Evolutionary conservation across 2,329 filamentous ascomycete genomes (phyloP).

Genomic region (Xylariaceae sp.): DNA sequence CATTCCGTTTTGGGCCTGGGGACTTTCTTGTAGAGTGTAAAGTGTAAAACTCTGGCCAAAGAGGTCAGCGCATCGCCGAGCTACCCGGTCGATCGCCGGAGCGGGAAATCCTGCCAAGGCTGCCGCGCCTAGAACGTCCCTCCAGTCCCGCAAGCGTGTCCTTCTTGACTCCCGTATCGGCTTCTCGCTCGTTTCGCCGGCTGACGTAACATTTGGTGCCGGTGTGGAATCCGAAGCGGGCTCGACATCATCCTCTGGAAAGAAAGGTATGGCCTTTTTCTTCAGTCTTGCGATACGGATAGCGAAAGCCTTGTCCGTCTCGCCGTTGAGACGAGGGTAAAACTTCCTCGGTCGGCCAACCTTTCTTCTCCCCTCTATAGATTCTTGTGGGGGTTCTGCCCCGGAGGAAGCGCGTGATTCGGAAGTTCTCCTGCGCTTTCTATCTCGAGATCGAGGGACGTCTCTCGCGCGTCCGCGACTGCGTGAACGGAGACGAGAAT

Average conservation of each 20-base stretch:
- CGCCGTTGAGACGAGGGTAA: conserved; percentile 40
- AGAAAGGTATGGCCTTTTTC: conserved; percentile 34
- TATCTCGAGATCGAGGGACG: neutral
- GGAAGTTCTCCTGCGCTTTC: neutral
- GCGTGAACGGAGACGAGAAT: conserved; percentile 11
- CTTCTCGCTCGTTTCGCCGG: conserved; percentile 16
- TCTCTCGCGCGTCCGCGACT: neutral
- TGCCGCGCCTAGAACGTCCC: conserved; percentile 75
- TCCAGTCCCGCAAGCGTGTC: conserved; percentile 66
- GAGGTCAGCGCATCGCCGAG: conserved; percentile 68
- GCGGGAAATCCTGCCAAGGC: conserved; percentile 67
- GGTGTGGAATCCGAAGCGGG: conserved; percentile 16
- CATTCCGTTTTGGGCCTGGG: conserved; percentile 16
- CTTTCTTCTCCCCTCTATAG: conserved; percentile 16
- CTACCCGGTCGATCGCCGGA: conserved; percentile 61
- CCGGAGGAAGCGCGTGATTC: conserved; percentile 5
- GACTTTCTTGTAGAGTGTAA: conserved; percentile 46
- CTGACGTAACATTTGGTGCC: conserved; percentile 1
- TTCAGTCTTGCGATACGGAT: conserved; percentile 44
- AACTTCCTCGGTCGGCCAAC: conserved; percentile 41
- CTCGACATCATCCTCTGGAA: conserved; percentile 19
- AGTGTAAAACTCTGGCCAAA: conserved; percentile 71
- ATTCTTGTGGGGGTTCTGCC: conserved; percentile 1
- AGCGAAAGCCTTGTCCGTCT: conserved; percentile 45
- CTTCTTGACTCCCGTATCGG: neutral